These are phyloP conservation scores for Cardamine occulta DNA, from an alignment of 345 rosid species.

Conservation along the genomic window DNA sequence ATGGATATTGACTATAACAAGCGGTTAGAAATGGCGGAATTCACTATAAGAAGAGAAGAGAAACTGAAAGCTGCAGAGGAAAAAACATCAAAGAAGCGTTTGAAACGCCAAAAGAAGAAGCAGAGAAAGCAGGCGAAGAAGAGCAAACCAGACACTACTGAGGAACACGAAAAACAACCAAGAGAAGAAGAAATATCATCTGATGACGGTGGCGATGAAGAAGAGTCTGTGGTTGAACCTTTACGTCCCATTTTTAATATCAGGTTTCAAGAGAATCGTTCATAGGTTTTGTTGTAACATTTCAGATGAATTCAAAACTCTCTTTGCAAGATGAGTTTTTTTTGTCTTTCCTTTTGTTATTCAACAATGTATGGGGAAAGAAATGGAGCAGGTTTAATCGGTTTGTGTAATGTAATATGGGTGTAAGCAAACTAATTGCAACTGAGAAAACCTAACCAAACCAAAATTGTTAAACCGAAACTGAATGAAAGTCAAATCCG, in stretches of 20 bases:
- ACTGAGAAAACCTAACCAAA: background rate
- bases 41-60: constrained; percentile 79
- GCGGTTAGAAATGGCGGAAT: constrained; percentile 76
- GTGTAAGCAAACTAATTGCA: background rate
- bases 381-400: constrained; percentile 2
- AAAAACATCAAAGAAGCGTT: constrained; percentile 78
- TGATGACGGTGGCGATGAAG: constrained; percentile 54
- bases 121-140: constrained; percentile 75
- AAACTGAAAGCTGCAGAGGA: constrained; percentile 81
- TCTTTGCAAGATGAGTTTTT: constrained; percentile 8
- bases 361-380: background rate
- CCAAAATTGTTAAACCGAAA: background rate
- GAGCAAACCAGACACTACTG: constrained; percentile 48
- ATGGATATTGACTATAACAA: constrained; percentile 86
- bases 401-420: background rate
- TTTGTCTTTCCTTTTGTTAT: background rate
- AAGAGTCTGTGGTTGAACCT: constrained; percentile 44
- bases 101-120: constrained; percentile 85
- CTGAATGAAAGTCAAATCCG: no score
- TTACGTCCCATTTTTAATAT: constrained; percentile 38
- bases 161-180: constrained; percentile 48
- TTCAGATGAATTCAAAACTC: constrained; percentile 16
- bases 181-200: constrained; percentile 58
- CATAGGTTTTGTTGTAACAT: constrained; percentile 20
- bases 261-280: constrained; percentile 30